Evolutionary conservation across 1,139 yeast genomes (phyloP).

Genomic region (Hanseniaspora uvarum): DNA sequence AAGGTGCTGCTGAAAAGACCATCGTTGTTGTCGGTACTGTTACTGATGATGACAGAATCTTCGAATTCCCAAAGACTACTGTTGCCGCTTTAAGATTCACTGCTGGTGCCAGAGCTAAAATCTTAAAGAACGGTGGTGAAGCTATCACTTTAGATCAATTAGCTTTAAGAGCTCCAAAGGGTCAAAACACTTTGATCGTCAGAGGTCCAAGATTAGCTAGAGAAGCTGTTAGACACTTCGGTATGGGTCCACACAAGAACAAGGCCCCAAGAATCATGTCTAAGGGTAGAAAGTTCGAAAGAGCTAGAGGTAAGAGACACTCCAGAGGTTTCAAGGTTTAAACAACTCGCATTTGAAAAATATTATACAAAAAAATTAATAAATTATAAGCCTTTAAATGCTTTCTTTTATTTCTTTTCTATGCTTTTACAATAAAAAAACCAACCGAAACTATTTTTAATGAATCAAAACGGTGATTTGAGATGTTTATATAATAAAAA

Average conservation of each 20-base stretch:
- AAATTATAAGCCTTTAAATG: neutral
- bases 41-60: constrained; percentile 93
- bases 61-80: constrained; percentile 90
- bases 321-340: constrained; percentile 99
- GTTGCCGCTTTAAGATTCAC: constrained; percentile 99
- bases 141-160: constrained; percentile 97
- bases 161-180: constrained; percentile 98
- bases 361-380: neutral
- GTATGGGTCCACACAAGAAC: constrained; percentile 98
- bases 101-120: constrained; percentile 97
- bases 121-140: constrained; percentile 98
- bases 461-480: neutral
- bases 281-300: constrained; percentile 98
- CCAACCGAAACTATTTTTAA: neutral
- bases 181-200: constrained; percentile 93
- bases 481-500: neutral
- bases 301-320: constrained; percentile 99
- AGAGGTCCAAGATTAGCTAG: constrained; percentile 99
- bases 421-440: neutral
- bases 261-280: constrained; percentile 98
- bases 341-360: constrained; percentile 30
- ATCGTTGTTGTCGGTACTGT: constrained; percentile 98
- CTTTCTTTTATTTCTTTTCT: constrained; percentile 2
- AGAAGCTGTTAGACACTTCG: constrained; percentile 99
- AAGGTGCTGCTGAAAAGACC: constrained; percentile 84